Percentiles rank a stretch among this genome's conserved stretches.
These are phyloP conservation scores for Verticillium nubilum DNA, from an alignment of 2,329 filamentous ascomycete species.

Conservation along the genomic window DNA sequence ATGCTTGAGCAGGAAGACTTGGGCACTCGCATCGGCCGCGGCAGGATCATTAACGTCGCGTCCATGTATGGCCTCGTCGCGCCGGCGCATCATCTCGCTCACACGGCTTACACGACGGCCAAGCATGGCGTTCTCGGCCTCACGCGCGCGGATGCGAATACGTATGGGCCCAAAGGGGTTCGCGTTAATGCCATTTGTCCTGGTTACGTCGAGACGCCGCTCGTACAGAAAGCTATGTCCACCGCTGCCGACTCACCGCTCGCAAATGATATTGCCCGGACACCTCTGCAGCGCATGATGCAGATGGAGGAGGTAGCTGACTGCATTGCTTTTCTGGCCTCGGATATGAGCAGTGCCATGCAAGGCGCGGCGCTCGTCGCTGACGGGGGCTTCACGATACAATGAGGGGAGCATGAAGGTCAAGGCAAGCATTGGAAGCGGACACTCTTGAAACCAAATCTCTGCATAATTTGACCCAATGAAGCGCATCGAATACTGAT, in stretches of 20 bases:
- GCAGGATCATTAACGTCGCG: slow-evolving; percentile 48
- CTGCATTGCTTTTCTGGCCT: slow-evolving; percentile 43
- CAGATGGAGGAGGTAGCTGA: slow-evolving; percentile 49
- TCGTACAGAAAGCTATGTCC: slow-evolving; percentile 22
- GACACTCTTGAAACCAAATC: neutral
- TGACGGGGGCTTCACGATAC: slow-evolving; percentile 37
- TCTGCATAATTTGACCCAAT: too few species aligned
- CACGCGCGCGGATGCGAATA: slow-evolving; percentile 46
- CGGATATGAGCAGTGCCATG: slow-evolving; percentile 47
- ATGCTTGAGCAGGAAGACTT: slow-evolving; percentile 46
- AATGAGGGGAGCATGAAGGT: slow-evolving; percentile 5
- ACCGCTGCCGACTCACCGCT: slow-evolving; percentile 21
- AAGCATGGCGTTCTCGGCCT: slow-evolving; percentile 51
- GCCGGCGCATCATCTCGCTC: slow-evolving; percentile 24
- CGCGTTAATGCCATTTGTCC: slow-evolving; percentile 59
- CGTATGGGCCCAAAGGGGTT: slow-evolving; percentile 44
- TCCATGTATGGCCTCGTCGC: slow-evolving; percentile 45
- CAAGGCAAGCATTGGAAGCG: neutral
- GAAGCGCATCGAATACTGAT: neutral
- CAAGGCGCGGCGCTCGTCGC: slow-evolving; percentile 40
- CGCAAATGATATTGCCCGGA: slow-evolving; percentile 32
- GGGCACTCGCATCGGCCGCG: slow-evolving; percentile 34
- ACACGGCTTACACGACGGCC: slow-evolving; percentile 42
- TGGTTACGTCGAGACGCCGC: slow-evolving; percentile 39
- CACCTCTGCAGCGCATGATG: slow-evolving; percentile 41